These are phyloP conservation scores for Deinandra increscens DNA, from an alignment of 129 eudicot species.

Conservation along the genomic window DNA sequence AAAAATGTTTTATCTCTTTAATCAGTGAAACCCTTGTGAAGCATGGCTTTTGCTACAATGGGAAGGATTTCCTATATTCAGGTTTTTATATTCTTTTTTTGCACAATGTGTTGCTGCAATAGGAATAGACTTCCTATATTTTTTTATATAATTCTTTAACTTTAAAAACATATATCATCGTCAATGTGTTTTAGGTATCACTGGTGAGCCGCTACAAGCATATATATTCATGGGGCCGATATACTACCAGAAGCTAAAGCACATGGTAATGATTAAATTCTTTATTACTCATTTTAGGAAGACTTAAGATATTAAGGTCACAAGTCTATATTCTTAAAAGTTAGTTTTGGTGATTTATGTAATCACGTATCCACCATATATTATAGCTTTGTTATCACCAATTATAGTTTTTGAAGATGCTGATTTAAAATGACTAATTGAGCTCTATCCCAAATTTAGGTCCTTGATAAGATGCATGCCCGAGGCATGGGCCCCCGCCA, in stretches of 20 bases:
- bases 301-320: not conserved
- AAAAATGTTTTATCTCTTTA: slow-evolving; percentile 21
- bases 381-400: not conserved
- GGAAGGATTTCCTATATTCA: slow-evolving; percentile 91
- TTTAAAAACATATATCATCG: not conserved
- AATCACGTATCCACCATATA: not conserved
- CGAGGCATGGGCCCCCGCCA: slow-evolving; percentile 83
- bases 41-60: slow-evolving; percentile 89
- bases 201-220: slow-evolving; percentile 91
- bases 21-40: slow-evolving; percentile 88
- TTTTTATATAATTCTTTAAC: not conserved
- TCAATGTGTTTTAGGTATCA: slow-evolving; percentile 61
- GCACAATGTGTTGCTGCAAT: slow-evolving; percentile 6
- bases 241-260: slow-evolving; percentile 91
- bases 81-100: slow-evolving; percentile 44
- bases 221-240: slow-evolving; percentile 96
- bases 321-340: not conserved
- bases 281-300: not conserved
- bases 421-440: not conserved
- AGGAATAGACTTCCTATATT: not conserved
- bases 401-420: not conserved
- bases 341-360: not conserved
- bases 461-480: slow-evolving; percentile 95
- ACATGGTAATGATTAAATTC: slow-evolving; percentile 59
- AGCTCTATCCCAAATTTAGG: slow-evolving; percentile 39